phyloP scores from a whole-genome alignment of 305 asterid genomes.

The Fraxinus floribunda region DNA sequence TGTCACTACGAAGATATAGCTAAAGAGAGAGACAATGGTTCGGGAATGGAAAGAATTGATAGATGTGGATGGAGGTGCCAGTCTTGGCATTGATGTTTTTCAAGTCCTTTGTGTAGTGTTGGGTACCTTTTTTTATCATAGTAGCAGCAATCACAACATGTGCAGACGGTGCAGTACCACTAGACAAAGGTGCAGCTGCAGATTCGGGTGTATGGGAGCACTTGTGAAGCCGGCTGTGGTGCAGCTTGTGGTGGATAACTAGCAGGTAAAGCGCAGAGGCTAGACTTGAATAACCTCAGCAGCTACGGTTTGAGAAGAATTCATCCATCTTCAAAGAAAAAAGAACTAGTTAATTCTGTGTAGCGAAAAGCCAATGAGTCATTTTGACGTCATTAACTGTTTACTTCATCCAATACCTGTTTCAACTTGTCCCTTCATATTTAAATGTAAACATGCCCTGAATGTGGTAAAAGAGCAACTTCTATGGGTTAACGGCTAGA shows the following conservation, averaged over 20 bases:
- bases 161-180: slow-evolving; percentile 28
- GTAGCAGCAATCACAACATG: slow-evolving; percentile 25
- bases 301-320: not conserved
- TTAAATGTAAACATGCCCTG: not conserved
- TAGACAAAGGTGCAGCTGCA: slow-evolving; percentile 18
- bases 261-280: not conserved
- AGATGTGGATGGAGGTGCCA: not conserved
- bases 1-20: not conserved
- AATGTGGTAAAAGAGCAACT: not conserved
- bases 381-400: not conserved
- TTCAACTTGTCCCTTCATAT: not conserved
- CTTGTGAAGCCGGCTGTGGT: slow-evolving; percentile 29
- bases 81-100: not conserved
- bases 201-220: slow-evolving; percentile 21
- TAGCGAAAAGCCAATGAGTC: not conserved
- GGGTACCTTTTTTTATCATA: slow-evolving; percentile 14
- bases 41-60: slow-evolving; percentile 24
- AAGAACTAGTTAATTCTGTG: not conserved
- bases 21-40: slow-evolving; percentile 14
- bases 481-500: not conserved
- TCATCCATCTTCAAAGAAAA: not conserved
- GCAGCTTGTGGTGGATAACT: slow-evolving; percentile 33
- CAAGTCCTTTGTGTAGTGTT: slow-evolving; percentile 16
- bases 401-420: not conserved
- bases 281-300: not conserved